These are phyloP conservation scores for Harringtonia lauricola DNA, from an alignment of 2,329 filamentous ascomycete species.

Conservation along the genomic window DNA sequence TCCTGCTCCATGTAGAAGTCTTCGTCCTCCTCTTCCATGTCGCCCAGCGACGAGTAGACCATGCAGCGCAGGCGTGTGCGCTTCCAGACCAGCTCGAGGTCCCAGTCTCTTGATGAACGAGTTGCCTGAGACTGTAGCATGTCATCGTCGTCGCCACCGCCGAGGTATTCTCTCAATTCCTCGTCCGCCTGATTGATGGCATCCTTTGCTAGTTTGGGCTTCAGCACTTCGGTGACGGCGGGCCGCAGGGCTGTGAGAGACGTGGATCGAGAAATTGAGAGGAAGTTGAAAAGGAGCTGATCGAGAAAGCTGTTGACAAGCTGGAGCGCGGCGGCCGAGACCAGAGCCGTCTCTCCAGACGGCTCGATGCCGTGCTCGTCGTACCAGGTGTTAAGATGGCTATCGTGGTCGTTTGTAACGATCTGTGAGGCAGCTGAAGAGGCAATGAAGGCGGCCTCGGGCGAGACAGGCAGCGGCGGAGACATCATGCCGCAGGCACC, in stretches of 20 bases:
- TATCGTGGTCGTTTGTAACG: slow-evolving; percentile 78
- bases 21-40: slow-evolving; percentile 97
- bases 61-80: slow-evolving; percentile 86
- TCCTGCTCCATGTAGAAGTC: slow-evolving; percentile 79
- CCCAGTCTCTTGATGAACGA: slow-evolving; percentile 54
- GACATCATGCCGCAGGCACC: slow-evolving; percentile 48
- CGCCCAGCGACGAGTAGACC: slow-evolving; percentile 93
- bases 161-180: slow-evolving; percentile 69
- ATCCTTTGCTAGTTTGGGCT: slow-evolving; percentile 74
- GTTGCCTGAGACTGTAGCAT: slow-evolving; percentile 42
- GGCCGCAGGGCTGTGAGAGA: slow-evolving; percentile 64
- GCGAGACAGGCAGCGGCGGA: slow-evolving; percentile 58
- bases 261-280: slow-evolving; percentile 71
- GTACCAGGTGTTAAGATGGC: slow-evolving; percentile 57
- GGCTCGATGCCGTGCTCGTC: slow-evolving; percentile 57
- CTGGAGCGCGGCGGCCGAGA: slow-evolving; percentile 61
- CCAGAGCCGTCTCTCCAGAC: slow-evolving; percentile 56
- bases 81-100: slow-evolving; percentile 91
- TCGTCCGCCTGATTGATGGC: slow-evolving; percentile 27
- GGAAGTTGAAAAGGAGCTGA: slow-evolving; percentile 81
- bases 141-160: slow-evolving; percentile 66
- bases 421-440: slow-evolving; percentile 81
- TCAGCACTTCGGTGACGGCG: slow-evolving; percentile 77
- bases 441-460: slow-evolving; percentile 79
- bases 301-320: slow-evolving; percentile 90